Evolutionary conservation across 208 protist species (phyloP).

Genomic region (Trypanosoma lewisi): DNA sequence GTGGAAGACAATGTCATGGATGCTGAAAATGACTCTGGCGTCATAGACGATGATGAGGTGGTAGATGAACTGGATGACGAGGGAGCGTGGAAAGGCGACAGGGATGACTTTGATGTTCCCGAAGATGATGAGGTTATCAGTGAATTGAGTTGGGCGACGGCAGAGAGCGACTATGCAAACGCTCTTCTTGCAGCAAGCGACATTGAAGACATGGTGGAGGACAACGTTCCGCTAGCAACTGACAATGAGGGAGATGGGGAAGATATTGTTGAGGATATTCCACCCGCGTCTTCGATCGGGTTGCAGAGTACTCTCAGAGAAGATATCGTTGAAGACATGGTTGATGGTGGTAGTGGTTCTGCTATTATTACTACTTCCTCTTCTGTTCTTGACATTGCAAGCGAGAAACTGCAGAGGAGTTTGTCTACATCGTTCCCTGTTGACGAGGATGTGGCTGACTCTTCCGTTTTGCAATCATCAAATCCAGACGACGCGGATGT

Average conservation of each 20-base stretch:
- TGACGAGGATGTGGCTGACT: not conserved
- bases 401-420: not conserved
- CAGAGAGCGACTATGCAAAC: conserved; percentile 35
- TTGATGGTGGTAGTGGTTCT: too few relatives aligned
- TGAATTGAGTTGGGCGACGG: conserved; percentile 23
- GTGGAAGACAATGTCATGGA: not conserved
- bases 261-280: conserved; percentile 19
- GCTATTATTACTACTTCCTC: too few relatives aligned
- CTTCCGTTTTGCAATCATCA: not conserved
- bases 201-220: conserved; percentile 21
- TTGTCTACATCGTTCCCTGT: conserved; percentile 1
- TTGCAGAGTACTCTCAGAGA: not conserved
- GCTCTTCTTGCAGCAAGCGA: conserved; percentile 22
- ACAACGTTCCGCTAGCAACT: conserved; percentile 18
- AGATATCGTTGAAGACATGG: too few relatives aligned
- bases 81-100: not conserved
- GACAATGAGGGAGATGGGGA: conserved; percentile 7
- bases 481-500: conserved; percentile 21
- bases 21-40: not conserved
- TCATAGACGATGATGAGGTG: conserved; percentile 23
- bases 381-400: not conserved
- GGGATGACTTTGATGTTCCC: not conserved
- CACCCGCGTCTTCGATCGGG: not conserved
- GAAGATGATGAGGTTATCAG: conserved; percentile 20
- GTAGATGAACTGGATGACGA: conserved; percentile 16